These are phyloP conservation scores for Magnolia sinica DNA, from an alignment of 164 flowering plant species.

Conservation along the genomic window DNA sequence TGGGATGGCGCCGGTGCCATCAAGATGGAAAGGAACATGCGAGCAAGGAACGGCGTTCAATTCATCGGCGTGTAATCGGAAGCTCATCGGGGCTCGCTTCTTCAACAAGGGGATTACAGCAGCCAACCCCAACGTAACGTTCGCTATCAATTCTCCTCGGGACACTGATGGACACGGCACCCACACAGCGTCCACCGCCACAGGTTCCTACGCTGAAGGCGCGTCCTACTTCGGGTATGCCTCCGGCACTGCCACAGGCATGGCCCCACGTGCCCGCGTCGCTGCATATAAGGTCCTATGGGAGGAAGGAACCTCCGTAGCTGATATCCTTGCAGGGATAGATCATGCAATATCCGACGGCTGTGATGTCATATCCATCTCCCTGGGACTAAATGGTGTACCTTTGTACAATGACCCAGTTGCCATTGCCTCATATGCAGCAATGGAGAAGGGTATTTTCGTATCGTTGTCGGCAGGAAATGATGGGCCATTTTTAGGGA, in stretches of 20 bases:
- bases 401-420: constrained; percentile 52
- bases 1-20: constrained; percentile 48
- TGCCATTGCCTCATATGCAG: constrained; percentile 67
- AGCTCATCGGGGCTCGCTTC: constrained; percentile 68
- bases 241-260: constrained; percentile 50
- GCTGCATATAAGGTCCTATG: constrained; percentile 72
- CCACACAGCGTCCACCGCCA: constrained; percentile 67
- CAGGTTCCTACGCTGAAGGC: constrained; percentile 42
- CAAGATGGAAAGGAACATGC: constrained; percentile 67
- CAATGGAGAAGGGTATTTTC: constrained; percentile 53
- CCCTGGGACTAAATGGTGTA: constrained; percentile 41
- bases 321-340: constrained; percentile 64
- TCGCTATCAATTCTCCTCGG: constrained; percentile 52
- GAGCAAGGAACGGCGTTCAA: constrained; percentile 44
- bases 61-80: constrained; percentile 62
- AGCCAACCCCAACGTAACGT: constrained; percentile 31
- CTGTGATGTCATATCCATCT: constrained; percentile 57
- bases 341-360: constrained; percentile 64
- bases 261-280: constrained; percentile 59
- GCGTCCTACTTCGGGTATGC: constrained; percentile 66
- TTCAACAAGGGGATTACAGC: constrained; percentile 57
- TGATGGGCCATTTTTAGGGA: constrained; percentile 41
- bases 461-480: constrained; percentile 74
- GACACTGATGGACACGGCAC: constrained; percentile 79
- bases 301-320: constrained; percentile 32